Conservation (phyloP, 2,329 filamentous ascomycete genomes). For the Pseudogymnoascus sp. region DNA sequence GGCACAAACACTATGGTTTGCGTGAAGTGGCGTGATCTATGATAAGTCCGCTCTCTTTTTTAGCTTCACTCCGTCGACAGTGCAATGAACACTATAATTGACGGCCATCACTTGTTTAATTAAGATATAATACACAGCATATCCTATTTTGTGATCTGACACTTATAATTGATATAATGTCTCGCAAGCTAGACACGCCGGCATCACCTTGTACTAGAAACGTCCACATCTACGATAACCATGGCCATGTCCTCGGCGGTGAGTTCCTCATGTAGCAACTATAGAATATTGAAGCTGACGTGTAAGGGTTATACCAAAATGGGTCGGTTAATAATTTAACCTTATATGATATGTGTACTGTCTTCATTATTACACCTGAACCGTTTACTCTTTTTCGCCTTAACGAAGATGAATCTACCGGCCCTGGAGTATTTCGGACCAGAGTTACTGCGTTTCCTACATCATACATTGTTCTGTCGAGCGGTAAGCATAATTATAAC, state of each 20-base stretch:
- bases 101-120: neutral
- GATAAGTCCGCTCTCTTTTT: neutral
- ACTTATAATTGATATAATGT: neutral
- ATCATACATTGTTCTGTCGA: neutral
- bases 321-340: neutral
- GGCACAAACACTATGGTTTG: neutral
- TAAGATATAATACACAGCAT: neutral
- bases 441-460: neutral
- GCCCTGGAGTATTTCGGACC: neutral
- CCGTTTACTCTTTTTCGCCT: neutral
- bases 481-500: neutral
- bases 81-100: neutral
- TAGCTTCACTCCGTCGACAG: neutral
- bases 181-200: neutral
- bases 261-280: neutral
- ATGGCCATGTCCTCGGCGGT: neutral
- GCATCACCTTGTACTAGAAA: neutral
- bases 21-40: neutral
- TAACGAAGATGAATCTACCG: neutral
- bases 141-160: neutral
- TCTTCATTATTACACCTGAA: neutral
- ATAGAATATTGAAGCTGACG: neutral
- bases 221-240: neutral
- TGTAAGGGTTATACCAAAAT: neutral
- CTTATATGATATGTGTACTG: neutral